Percentiles rank a stretch among this genome's conserved stretches.
phyloP scores from a whole-genome alignment of 1,139 yeast genomes.

The Yamadazyma dendronema region DNA sequence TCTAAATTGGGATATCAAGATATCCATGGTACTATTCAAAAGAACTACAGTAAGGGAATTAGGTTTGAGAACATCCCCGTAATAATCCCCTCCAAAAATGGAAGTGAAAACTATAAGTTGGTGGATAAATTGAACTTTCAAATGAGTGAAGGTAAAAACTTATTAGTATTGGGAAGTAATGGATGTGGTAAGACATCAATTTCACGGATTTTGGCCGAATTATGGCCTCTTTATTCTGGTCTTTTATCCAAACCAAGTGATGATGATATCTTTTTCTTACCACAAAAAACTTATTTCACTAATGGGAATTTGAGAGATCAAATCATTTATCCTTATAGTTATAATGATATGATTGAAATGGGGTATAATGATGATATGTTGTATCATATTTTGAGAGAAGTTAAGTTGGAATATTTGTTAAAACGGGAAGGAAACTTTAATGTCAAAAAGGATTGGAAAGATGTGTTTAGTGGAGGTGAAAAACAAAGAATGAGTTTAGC shows the following conservation, averaged over 20 bases:
- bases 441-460: constrained; percentile 79
- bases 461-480: constrained; percentile 92
- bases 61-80: constrained; percentile 82
- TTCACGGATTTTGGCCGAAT: constrained; percentile 78
- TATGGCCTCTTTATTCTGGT: constrained; percentile 91
- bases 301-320: constrained; percentile 85
- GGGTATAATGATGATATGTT: constrained; percentile 74
- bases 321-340: constrained; percentile 78
- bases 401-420: constrained; percentile 75
- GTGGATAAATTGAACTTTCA: constrained; percentile 60
- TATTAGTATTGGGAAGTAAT: constrained; percentile 80
- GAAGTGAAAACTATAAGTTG: constrained; percentile 53
- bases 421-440: constrained; percentile 62
- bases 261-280: constrained; percentile 69
- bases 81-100: constrained; percentile 67
- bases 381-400: constrained; percentile 67
- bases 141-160: constrained; percentile 57
- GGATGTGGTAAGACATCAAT: constrained; percentile 91
- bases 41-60: constrained; percentile 67
- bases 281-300: constrained; percentile 78
- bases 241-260: constrained; percentile 77
- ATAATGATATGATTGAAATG: constrained; percentile 71
- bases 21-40: constrained; percentile 79
- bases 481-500: constrained; percentile 92
- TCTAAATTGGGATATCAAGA: constrained; percentile 49